A percentile compares a stretch with the other conserved stretches of the same genome.
Evolutionary conservation across 116 monocot genomes (phyloP).

Genomic region (Dioscorea cayenensis): DNA sequence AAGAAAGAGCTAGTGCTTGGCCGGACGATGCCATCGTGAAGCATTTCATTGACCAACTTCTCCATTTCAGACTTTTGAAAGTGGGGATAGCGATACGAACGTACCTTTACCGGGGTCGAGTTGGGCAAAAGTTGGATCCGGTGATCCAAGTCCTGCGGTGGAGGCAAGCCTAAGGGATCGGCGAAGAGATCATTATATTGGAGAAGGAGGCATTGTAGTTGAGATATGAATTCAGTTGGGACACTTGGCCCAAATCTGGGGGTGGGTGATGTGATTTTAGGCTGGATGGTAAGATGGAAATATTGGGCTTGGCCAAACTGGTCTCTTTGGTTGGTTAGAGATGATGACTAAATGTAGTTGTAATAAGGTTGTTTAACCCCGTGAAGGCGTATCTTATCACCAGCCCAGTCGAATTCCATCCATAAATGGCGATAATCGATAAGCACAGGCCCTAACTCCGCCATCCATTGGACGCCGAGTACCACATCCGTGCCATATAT

Average conservation of each 20-base stretch:
- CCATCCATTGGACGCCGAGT: background rate
- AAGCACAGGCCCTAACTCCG: background rate
- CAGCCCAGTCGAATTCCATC: background rate
- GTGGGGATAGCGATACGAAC: too few relatives aligned
- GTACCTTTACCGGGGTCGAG: background rate
- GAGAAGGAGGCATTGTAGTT: background rate
- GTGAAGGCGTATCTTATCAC: background rate
- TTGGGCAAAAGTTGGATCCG: background rate
- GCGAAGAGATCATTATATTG: background rate
- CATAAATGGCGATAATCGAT: background rate
- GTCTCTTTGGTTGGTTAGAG: background rate
- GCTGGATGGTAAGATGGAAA: background rate
- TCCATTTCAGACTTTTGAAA: too few relatives aligned
- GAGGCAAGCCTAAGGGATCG: background rate
- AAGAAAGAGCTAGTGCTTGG: too few relatives aligned
- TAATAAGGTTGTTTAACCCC: background rate
- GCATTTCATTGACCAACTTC: too few relatives aligned
- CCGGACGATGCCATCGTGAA: too few relatives aligned
- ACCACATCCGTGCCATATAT: background rate
- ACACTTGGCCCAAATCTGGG: background rate
- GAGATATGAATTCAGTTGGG: too few relatives aligned
- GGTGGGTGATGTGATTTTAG: background rate
- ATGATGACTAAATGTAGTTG: background rate
- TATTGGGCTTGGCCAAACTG: background rate
- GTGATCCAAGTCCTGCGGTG: background rate